Evolutionary conservation across 495 filamentous ascomycete species (phyloP).

Genomic region (Penicillium fimorum): DNA sequence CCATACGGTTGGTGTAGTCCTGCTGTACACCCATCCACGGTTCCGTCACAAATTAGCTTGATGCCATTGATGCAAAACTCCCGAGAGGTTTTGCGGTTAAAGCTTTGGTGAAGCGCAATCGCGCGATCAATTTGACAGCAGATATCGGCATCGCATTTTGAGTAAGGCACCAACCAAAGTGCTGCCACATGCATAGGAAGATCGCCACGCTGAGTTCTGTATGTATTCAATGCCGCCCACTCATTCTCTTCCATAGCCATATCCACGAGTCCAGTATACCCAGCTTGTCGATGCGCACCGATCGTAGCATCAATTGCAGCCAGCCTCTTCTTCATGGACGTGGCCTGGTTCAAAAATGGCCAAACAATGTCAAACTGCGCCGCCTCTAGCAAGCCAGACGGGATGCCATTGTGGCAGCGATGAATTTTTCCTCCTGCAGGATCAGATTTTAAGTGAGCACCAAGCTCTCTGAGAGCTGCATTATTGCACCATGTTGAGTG

Average conservation of each 20-base stretch:
- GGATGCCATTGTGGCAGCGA: slow-evolving; percentile 45
- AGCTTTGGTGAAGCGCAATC: slow-evolving; percentile 43
- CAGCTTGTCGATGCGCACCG: slow-evolving; percentile 8
- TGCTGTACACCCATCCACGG: slow-evolving; percentile 59
- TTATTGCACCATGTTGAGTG: slow-evolving; percentile 63
- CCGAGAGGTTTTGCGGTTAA: slow-evolving; percentile 42
- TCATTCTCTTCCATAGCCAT: slow-evolving; percentile 61
- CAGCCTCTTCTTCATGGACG: slow-evolving; percentile 49
- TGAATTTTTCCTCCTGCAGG: slow-evolving; percentile 57
- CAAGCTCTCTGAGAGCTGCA: slow-evolving; percentile 52
- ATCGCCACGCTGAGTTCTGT: slow-evolving; percentile 26
- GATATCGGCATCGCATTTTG: slow-evolving; percentile 37
- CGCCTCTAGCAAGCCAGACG: slow-evolving; percentile 56
- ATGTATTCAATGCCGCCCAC: slow-evolving; percentile 51
- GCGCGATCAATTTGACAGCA: slow-evolving; percentile 53
- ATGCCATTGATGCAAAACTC: slow-evolving; percentile 55
- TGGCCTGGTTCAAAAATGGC: slow-evolving; percentile 55
- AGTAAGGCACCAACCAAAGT: slow-evolving; percentile 56
- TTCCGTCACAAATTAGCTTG: slow-evolving; percentile 60
- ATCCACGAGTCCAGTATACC: slow-evolving; percentile 53
- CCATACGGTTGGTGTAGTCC: slow-evolving; percentile 54
- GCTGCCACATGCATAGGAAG: slow-evolving; percentile 52
- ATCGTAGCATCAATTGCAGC: slow-evolving; percentile 35
- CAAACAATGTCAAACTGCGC: slow-evolving; percentile 58
- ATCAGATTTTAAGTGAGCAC: slow-evolving; percentile 44